phyloP scores from a whole-genome alignment of 768 basidiomycete species.

The Phlebiopsis gigantea region DNA sequence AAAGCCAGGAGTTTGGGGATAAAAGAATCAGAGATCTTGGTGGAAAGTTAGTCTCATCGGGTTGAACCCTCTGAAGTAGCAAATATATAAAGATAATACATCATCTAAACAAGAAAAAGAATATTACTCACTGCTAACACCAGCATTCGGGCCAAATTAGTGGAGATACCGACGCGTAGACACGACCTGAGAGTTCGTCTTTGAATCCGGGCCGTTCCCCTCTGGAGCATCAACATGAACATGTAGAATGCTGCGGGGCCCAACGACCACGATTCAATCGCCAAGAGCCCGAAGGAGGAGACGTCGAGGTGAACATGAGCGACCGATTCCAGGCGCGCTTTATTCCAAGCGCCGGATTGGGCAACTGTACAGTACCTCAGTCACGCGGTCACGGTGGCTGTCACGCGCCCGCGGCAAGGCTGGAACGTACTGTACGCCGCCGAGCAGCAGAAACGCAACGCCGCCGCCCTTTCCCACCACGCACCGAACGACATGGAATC shows the following conservation, averaged over 20 bases:
- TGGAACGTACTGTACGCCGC: constrained; percentile 19
- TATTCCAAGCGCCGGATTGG: constrained; percentile 2
- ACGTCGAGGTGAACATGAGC: not conserved
- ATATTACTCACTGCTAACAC: constrained; percentile 1
- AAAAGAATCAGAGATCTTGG: constrained; percentile 71
- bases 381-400: constrained; percentile 56
- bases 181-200: not conserved
- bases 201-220: too few relatives aligned
- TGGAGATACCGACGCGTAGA: too few relatives aligned
- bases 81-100: constrained; percentile 54
- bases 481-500: constrained; percentile 44
- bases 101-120: constrained; percentile 21
- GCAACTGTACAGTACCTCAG: constrained; percentile 44
- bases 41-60: constrained; percentile 78
- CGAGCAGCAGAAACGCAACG: constrained; percentile 26
- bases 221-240: too few relatives aligned
- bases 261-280: too few relatives aligned
- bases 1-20: not conserved
- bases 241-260: too few relatives aligned
- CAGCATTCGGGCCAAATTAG: too few relatives aligned
- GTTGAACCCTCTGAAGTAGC: constrained; percentile 80
- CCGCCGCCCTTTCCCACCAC: constrained; percentile 21
- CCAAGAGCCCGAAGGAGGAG: too few relatives aligned
- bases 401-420: constrained; percentile 30
- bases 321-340: not conserved